phyloP scores from a whole-genome alignment of 345 rosid species.

The Salix purpurea region DNA sequence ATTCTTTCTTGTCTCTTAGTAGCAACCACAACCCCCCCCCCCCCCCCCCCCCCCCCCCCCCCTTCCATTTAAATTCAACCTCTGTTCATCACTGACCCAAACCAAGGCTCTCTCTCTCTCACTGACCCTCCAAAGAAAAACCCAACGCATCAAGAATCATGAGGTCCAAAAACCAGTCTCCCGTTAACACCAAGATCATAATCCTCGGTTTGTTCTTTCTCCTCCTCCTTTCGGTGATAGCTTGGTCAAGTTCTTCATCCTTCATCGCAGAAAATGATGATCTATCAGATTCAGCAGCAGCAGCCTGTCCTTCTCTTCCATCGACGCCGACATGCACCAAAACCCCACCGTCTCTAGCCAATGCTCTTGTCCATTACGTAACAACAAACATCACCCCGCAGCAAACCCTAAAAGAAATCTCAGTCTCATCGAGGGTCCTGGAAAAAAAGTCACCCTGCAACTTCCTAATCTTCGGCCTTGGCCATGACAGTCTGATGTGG shows the following conservation, averaged over 20 bases:
- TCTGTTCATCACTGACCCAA: not conserved
- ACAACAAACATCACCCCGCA: conserved; percentile 83
- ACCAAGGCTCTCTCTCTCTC: not conserved
- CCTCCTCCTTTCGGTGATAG: conserved; percentile 37
- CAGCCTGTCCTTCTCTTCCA: conserved; percentile 24
- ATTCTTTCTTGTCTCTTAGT: not conserved
- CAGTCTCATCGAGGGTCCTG: conserved; percentile 56
- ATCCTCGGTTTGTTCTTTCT: conserved; percentile 37
- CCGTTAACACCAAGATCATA: conserved; percentile 37
- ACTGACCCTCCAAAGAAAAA: not conserved
- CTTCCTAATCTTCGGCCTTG: conserved; percentile 79
- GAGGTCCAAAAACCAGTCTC: conserved; percentile 33
- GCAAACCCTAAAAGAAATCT: conserved; percentile 73
- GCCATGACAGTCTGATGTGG: conserved; percentile 96
- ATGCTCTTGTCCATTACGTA: conserved; percentile 67
- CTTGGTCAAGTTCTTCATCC: conserved; percentile 32
- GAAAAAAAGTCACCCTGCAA: conserved; percentile 75
- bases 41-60: not conserved
- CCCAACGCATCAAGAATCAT: conserved; percentile 2
- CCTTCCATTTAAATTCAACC: not conserved
- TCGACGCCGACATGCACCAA: conserved; percentile 38
- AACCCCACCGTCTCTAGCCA: conserved; percentile 60
- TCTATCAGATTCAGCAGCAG: not conserved
- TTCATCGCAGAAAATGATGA: not conserved
- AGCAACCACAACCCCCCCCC: not conserved